Evolutionary conservation across 805 yeast species (phyloP), one percentile per base, ranked within the genome.

Genomic region (Candida verbasci): DNA sequence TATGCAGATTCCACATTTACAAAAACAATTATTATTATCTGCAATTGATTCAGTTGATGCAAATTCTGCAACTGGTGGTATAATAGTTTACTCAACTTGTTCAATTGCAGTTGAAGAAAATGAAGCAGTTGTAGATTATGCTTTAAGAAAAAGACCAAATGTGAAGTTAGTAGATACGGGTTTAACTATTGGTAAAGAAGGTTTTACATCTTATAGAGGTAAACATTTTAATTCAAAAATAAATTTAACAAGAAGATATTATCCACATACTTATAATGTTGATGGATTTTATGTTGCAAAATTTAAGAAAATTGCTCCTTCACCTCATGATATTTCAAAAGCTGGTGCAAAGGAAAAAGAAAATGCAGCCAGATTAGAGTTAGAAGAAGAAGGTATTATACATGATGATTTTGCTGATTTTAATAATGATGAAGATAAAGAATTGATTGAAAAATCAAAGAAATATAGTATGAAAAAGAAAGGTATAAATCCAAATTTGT

Each of bases 31-130:
- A 49, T 65, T 93, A 39, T 70, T 93, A 43, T 83, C 96, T 21
- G 99, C 99, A 22, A 93, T 93, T 52, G 99, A 93, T 66, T 88
- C 97, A 6, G 96, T 93, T 23, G 96, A 93, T 62, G 95, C 96
- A 23, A 73, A 82, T 56, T 86, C 96, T 6, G 68, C 86, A 42
- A 86, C 91, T 30, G 97, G 97, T 43, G 98, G 97, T 49, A 72
- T 82, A 41, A 84, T 93, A 46, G 97, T 94, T 6, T 93, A 93
- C 66, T 93, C 98, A 6, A 93, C 99, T 1, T 93, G 99, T 75
- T 91, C 97, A 10, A 93, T 93, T 42, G 95, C 94, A 53, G 97
- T 93, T 33, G 99, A 93, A 53, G 99, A 93, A 67, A 89, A 93
- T 62, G 99, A 93, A 68, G 84, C 96, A 16, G 99, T 93, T 39